These are phyloP conservation scores for Platanthera guangdongensis DNA, from an alignment of 106 monocot species.

Conservation along the genomic window DNA sequence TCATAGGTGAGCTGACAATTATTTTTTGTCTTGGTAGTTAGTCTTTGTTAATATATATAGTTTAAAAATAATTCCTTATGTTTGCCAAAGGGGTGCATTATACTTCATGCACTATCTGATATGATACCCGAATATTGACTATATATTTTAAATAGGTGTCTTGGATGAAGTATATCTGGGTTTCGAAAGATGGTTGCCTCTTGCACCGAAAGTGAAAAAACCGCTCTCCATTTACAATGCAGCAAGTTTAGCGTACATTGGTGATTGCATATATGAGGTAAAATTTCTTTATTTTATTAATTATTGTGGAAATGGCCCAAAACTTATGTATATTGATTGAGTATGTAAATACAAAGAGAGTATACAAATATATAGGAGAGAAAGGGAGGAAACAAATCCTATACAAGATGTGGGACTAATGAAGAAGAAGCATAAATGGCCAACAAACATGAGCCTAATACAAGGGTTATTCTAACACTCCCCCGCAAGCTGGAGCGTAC, in stretches of 20 bases:
- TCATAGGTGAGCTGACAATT: neutral
- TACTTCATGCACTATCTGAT: neutral
- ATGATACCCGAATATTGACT: slow-evolving; percentile 1
- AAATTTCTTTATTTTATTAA: neutral
- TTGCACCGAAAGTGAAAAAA: slow-evolving; percentile 79
- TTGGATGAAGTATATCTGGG: slow-evolving; percentile 50
- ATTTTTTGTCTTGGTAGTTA: neutral
- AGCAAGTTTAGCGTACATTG: slow-evolving; percentile 80
- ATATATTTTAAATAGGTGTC: slow-evolving; percentile 18
- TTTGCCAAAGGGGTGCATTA: neutral
- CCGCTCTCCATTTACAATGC: slow-evolving; percentile 86
- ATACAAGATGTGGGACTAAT: no score
- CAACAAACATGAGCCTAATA: no score
- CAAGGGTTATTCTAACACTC: no score
- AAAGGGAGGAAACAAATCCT: no score
- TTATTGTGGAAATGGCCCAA: no score
- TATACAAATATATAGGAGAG: no score
- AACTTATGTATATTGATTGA: no score
- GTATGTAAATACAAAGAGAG: no score
- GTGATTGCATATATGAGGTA: slow-evolving; percentile 99
- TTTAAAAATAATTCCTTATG: neutral
- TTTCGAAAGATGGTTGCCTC: slow-evolving; percentile 79
- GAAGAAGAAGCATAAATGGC: no score
- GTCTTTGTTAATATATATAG: neutral
- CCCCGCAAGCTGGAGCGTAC: no score